Evolutionary conservation across 306 rosid genomes (phyloP), one percentile per base, ranked within the genome.

Genomic region (Crotalaria pallida): DNA sequence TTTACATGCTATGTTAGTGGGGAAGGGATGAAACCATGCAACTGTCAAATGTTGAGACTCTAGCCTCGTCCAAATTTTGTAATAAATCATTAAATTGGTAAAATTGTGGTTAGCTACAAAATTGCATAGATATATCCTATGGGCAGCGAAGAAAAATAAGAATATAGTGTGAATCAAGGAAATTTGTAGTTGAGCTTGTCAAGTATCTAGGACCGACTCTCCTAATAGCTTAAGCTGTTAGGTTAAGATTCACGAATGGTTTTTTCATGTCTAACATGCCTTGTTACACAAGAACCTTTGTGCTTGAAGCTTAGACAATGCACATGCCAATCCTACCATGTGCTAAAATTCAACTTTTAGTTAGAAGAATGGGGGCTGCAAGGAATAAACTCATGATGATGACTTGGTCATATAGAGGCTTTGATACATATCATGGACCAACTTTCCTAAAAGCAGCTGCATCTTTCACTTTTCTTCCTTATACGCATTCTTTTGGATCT

Each of bases 401-500:
- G 11, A 36, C 11, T 36, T 36, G 11, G 43, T 36, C 43, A 36
- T 7, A 8, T 7, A 8, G 12, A 36, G 1, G 2, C 43, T 36
- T 6, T 36, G 43, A 36, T 36, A 9, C 43, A 36, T 36, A 12
- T 36, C 43, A 8, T 36, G 43, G 7, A 36, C 43, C 3, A 36
- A 9, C 43, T 36, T 12, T 36, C 12, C 43, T 36, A 36, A 36
- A 8, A 36, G 43, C 43, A 80, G 49, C 56, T 48, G 60, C 48
- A 57, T 38, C 52, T 29, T 10, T 65, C 43, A 31, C 19, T 65
- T 58, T 71, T 58, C 34, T 65, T 49, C 50, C n/a, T 1, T 7
- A 70, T 58, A 76, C 18, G 23, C 18, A 44, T 45, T 59, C 40
- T 49, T 78, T 65, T 31, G 65, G 58, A 77, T 62, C 49, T 65